Evolutionary conservation across 768 basidiomycete genomes (phyloP), one percentile per base, ranked within the genome.

Genomic region (Punctularia strigosozonata): DNA sequence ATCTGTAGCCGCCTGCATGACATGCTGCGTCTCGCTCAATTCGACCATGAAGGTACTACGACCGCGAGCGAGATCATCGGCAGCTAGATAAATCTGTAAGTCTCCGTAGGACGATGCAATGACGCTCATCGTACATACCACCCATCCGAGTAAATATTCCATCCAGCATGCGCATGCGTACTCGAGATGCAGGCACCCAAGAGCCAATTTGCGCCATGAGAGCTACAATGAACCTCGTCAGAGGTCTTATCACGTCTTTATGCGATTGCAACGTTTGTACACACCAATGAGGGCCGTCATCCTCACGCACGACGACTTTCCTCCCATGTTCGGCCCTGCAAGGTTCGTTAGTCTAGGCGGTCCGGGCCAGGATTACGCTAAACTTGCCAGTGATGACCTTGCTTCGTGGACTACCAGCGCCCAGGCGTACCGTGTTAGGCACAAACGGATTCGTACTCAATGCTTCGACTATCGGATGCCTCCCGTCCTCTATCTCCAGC

Each of bases 31-130:
- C 55, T 97, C 91, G 4, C 82, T 69, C 69, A 98, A 80, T 58
- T 99, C 94, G 3, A 97, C 87, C 92, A 95, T 95, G 56, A 97
- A 95, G 0, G 86, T 98, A 0, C 90, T 94, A 6, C 87, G 75
- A 0, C 90, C 90, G 26, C 82, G 71, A 5, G 77, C 73, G 19
- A 97, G 58, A 46, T 95, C 89, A 53, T 98, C 94, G 7, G 77
- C 82, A 0, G 94, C 94, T 81, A 41, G 10, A 17, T 20, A 31
- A 39, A 31, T 6, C 6, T 25, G 46, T 28, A 46, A 34, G 36
- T 25, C 31, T 12, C 13, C 34, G 31, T 22, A 36, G 37, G 24
- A 32, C 30, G 31, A 34, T 25, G 30, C 36, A 19, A n/a, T 34
- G 10, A 17, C 5, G 4, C 18, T 19, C 4, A 17, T n/a, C 8